Conservation (phyloP, 805 yeast genomes). For the Candida easanensis region DNA sequence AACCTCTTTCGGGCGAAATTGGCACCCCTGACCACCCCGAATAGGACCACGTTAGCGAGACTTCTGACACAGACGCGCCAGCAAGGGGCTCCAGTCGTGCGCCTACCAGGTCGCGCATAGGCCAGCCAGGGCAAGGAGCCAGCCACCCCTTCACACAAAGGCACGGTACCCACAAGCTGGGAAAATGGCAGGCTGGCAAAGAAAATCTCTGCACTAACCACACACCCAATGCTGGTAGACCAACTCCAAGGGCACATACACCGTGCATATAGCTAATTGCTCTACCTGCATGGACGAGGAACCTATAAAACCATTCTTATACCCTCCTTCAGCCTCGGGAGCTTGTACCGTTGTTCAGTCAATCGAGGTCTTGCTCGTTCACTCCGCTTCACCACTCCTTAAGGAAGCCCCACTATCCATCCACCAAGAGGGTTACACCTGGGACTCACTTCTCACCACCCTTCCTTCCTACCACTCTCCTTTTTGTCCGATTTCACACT, state of each 20-base stretch:
- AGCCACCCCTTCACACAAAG: conserved; percentile 3
- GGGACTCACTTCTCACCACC: background rate
- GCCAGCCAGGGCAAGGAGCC: conserved; percentile 1
- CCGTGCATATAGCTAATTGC: no score
- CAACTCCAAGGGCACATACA: no score
- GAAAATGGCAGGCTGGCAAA: conserved; percentile 5
- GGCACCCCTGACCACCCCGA: background rate
- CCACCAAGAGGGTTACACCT: background rate
- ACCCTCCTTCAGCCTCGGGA: background rate
- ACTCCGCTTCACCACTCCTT: conserved; percentile 5
- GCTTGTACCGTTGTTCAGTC: background rate
- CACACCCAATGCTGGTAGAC: background rate
- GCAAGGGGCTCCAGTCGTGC: conserved; percentile 3
- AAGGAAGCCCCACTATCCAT: conserved; percentile 2
- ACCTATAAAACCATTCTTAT: background rate
- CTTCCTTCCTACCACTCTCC: background rate
- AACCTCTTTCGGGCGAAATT: no score
- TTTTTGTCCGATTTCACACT: background rate
- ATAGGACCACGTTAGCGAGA: background rate
- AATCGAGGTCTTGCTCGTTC: background rate
- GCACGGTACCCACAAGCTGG: background rate
- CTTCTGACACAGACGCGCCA: background rate
- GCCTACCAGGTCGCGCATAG: background rate
- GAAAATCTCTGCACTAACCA: background rate
- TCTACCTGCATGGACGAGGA: background rate